Evolutionary conservation across 1,284 basidiomycete genomes (phyloP), one percentile per base, ranked within the genome.

Genomic region (Caloboletus firmus): DNA sequence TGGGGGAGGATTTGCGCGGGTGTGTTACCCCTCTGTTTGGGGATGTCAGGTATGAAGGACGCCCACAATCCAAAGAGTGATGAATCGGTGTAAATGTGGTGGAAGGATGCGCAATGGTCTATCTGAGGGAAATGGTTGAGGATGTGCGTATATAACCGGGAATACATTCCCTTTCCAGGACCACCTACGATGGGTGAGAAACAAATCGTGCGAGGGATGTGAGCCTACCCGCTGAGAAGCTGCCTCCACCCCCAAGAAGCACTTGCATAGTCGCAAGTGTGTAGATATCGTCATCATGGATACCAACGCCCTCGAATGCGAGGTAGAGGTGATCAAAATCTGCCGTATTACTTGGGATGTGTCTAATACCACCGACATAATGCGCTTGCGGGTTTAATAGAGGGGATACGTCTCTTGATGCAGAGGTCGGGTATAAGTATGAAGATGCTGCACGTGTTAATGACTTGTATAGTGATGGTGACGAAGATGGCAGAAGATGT

Each of bases 121-220:
- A 99, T 85, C 65, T 93, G 88, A 57, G 95, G 86, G 76, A 93
- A 92, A 67, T 93, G 90, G 71, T 98, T 98, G 58, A 99, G 85
- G 62, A 99, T 94, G 69, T 95, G 89, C n/a, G 94, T 96, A 78
- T 98, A 98, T 49, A 98, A 76, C 18, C 96, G 89, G 36, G 93
- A 95, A 79, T 98, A 98, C 95, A 99, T 98, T 64, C 96, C 97
- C 77, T 99, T 99, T 41, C 96, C 96, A 2, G 96, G 96, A 3
- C 96, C 96, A 60, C 94, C 91, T 82, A 66, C 18, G 50, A 51
- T 54, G 46, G 51, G 54, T 67, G 41, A 66, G 55, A 59, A 39
- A 55, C 28, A 47, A 52, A 35, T 41, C 30, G 22, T 17, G 4
- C 13, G 8, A 45, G 17, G 9, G 48, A 43, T 5, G 13, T 22